Conservation (phyloP, 1,139 yeast species). For the Scheffersomyces cryptocercus region DNA sequence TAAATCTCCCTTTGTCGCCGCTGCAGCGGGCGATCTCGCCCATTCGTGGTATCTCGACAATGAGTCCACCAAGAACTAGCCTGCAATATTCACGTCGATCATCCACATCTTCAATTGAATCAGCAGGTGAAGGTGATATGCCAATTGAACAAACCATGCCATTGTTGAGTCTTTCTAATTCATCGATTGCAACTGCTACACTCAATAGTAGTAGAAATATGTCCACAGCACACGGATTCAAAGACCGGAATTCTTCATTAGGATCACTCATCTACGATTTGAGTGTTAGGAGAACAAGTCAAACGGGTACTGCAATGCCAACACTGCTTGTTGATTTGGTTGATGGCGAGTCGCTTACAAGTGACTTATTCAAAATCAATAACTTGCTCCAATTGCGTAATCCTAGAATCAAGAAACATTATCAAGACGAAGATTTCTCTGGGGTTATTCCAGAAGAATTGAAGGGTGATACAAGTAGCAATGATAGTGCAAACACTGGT, state of each 20-base stretch:
- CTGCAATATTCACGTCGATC: conserved; percentile 15
- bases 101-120: conserved; percentile 25
- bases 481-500: neutral
- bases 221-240: neutral
- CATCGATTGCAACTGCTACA: conserved; percentile 20
- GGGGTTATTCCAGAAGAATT: neutral
- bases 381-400: conserved; percentile 31
- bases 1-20: neutral
- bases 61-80: neutral
- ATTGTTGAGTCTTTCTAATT: conserved; percentile 31
- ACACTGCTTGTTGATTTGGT: conserved; percentile 5
- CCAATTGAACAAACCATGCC: conserved; percentile 44
- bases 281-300: conserved; percentile 21
- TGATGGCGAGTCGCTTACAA: conserved; percentile 23
- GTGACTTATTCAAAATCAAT: conserved; percentile 21
- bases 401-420: conserved; percentile 39
- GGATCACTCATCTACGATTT: conserved; percentile 28
- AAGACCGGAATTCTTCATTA: neutral
- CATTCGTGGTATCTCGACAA: neutral
- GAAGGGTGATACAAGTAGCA: no score
- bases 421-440: conserved; percentile 17
- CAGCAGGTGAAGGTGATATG: conserved; percentile 16
- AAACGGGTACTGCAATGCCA: conserved; percentile 14
- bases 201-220: neutral
- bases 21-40: neutral